Percentiles rank a stretch among this genome's conserved stretches.
phyloP scores from a whole-genome alignment of 148 eudicot species.

The Rhododendron williamsianum region DNA sequence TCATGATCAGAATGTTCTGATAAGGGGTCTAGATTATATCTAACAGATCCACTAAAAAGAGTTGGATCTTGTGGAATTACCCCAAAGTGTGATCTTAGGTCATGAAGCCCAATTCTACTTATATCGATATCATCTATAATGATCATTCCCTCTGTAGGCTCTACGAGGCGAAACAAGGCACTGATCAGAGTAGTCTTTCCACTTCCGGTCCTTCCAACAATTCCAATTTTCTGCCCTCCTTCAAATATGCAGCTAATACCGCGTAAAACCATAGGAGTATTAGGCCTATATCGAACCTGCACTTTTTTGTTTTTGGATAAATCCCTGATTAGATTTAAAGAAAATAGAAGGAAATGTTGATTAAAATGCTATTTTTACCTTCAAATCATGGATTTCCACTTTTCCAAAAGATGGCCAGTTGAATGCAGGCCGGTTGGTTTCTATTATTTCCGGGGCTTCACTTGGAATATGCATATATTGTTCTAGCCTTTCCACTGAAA shows the following conservation, averaged over 20 bases:
- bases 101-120: slow-evolving; percentile 48
- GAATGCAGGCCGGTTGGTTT: slow-evolving; percentile 21
- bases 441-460: slow-evolving; percentile 76
- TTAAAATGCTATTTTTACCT: background rate
- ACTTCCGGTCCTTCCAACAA: slow-evolving; percentile 62
- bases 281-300: slow-evolving; percentile 44
- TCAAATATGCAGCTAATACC: slow-evolving; percentile 45
- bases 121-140: slow-evolving; percentile 37
- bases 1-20: slow-evolving; percentile 46
- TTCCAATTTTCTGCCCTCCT: slow-evolving; percentile 52
- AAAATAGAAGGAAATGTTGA: background rate
- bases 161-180: slow-evolving; percentile 53
- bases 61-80: slow-evolving; percentile 62
- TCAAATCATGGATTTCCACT: slow-evolving; percentile 7
- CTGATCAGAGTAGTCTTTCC: slow-evolving; percentile 54
- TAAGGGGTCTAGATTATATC: slow-evolving; percentile 55
- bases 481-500: slow-evolving; percentile 83
- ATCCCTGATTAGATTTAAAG: background rate
- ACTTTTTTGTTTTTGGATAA: background rate
- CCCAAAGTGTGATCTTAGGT: slow-evolving; percentile 48
- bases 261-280: slow-evolving; percentile 44
- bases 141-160: slow-evolving; percentile 51
- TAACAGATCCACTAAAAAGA: slow-evolving; percentile 43
- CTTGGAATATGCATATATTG: slow-evolving; percentile 82
- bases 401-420: background rate